Base-by-base conservation (phyloP, 176 grass and related monocot genomes). In the Hordeum marinum region DNA sequence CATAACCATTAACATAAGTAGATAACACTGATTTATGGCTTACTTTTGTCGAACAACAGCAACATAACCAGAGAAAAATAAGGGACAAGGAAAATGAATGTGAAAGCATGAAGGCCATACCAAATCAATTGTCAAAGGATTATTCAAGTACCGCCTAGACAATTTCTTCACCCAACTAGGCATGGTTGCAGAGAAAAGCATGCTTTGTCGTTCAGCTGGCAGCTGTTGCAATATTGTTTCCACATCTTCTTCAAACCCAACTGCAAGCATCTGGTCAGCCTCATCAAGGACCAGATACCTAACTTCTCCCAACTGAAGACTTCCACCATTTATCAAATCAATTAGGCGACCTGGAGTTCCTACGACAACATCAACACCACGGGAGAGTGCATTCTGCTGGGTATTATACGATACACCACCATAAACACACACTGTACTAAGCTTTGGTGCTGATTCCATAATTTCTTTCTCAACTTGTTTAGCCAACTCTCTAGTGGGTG, bases 381-480 rank as follows among this genome's bases (percentile, higher is more conserved):
- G 89, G 18, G 94, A 87, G 27, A 99, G 89, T 58, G 93, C 90
- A 8, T 86, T 96, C 88, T 99, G 90, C 68, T 99, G 96, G 82
- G 88, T 4, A 68, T 92, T 92, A 59, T 99, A 99, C 0, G 96
- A 96, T 57, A 99, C 96, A 43, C 96, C 96, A 52, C 96, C 96
- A 79, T 99, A 99, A 73, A 99, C 91, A 79, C 96, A 99, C 24
- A 96, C 96, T 10, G 96, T 96, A 60, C 78, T 85, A 18, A 99
- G 86, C 83, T 94, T 85, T 21, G 96, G 88, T 59, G 94, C 94
- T 24, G 96, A 92, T 81, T 99, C 96, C 79, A 96, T 96, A 55
- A 99, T 99, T 84, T 99, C 96, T 79, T 99, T 99, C 90, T 99
- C 96, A 18, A 99, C 96, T 91, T 99, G 96, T 60, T 92, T 99